Base-by-base conservation (phyloP, 148 eudicot genomes). In the Cornus controversa region DNA sequence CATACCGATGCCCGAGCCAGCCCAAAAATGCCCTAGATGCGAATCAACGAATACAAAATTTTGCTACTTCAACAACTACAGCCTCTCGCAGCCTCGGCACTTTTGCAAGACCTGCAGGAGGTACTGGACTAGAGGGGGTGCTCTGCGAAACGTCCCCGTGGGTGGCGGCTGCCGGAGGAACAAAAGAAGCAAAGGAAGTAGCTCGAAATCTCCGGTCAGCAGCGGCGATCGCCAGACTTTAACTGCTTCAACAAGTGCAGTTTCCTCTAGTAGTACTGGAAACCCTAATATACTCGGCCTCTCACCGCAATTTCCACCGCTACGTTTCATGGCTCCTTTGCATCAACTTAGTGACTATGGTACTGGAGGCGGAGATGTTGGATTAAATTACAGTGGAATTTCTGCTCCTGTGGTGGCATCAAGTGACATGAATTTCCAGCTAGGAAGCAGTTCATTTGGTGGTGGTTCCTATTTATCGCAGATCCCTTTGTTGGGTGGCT, bases 41-140 rank as follows among this genome's bases (percentile, higher is more conserved):
- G 87, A 88, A 0, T 88, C 91, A 0, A 73, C 89, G 0, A 84
- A 88, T 81, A 88, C 91, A 13, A 88, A 88, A 62, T 88, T 88
- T 45, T 88, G 91, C 78, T 88, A 88, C 84, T 88, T 83, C 84
- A 88, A 88, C 78, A 88, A 88, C 83, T 88, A 88, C 80, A 88
- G 87, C 72, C 89, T 88, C 64, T 26, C 91, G 9, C 91, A 88
- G 81, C 91, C 91, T 0, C 80, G 91, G 9, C 91, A 88, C 85
- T 88, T 88, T 69, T 88, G 91, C 83, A 88, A 88, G 83, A 81
- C 84, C 54, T 88, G 91, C 69, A 65, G 89, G 26, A 74, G 91
- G 64, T 88, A 88, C 77, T 88, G 91, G 91, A 89, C 91, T 25
- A 54, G 85, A 63, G 91, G 91, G 6, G 91, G 91, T 14, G 89